Base-by-base conservation (phyloP, 805 yeast genomes). In the Komagataella kurtzmanii region DNA sequence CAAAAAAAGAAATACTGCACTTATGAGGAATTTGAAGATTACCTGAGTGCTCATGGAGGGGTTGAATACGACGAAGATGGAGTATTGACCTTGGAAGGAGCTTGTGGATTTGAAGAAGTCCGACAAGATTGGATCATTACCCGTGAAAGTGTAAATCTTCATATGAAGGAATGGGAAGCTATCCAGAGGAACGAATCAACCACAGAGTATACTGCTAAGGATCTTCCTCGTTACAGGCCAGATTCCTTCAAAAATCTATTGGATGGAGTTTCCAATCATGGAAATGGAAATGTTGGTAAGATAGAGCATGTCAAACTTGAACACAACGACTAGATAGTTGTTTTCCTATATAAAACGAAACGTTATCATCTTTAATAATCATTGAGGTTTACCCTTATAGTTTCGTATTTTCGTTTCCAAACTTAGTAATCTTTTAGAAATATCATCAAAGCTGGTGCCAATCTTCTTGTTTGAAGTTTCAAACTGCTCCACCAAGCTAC, bases 131-230 rank as follows among this genome's bases (percentile, higher is more conserved):
- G 40, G 40, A 30, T 8, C 14, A 30, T 30, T 8, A 30, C 14
- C 40, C 40, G 40, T 30, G 40, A 30, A 14, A 30, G 40, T 30
- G 12, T 93, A 70, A 90, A 91, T 73, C 98, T 99, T 61, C 93
- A 93, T 83, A 93, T 91, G 85, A 93, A 93, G 79, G 75, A 90
- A 55, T 93, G 96, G 95, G 99, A 93, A 77, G 78, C 90, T 50
- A 74, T 86, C 57, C 98, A 93, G 75, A 97, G 97, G 50, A 75
- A 77, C 55, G 90, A 93, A 76, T 74, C 91, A 53, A 91, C 98
- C 40, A 80, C 75, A 57, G 93, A 80, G 45, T 70, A 10, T 8
- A 30, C 40, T 30, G 40, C 40, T 6, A 30, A 30, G 40, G 40
- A 30, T 30, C 40, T 30, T 8, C 40, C 40, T 30, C 40, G 40